Evolutionary conservation across 2,329 filamentous ascomycete species (phyloP).

Genomic region (Sporothrix variecibatus): DNA sequence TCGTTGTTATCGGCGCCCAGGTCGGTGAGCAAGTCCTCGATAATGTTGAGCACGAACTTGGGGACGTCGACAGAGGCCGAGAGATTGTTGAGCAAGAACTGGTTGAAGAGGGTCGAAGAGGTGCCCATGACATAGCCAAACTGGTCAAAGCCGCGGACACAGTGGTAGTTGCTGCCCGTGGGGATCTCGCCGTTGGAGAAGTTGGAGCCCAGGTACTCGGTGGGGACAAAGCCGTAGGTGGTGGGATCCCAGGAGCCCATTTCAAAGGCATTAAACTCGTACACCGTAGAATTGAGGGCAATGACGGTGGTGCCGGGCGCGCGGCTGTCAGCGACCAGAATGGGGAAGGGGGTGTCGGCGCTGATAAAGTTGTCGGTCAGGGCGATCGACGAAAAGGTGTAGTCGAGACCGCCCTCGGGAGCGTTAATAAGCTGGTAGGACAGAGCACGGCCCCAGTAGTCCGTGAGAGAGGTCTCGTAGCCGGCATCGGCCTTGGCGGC

Average conservation of each 20-base stretch:
- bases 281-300: constrained; percentile 60
- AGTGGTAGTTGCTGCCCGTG: constrained; percentile 55
- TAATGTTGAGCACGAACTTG: constrained; percentile 51
- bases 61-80: constrained; percentile 46
- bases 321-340: constrained; percentile 53
- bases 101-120: constrained; percentile 81
- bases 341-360: constrained; percentile 50
- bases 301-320: constrained; percentile 48
- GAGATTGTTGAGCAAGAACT: constrained; percentile 68
- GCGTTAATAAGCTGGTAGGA: constrained; percentile 83
- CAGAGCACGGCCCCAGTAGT: constrained; percentile 87
- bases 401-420: constrained; percentile 69
- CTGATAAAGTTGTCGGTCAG: constrained; percentile 46
- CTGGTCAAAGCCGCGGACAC: constrained; percentile 80
- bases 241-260: constrained; percentile 65
- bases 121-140: constrained; percentile 84
- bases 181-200: constrained; percentile 58
- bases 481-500: constrained; percentile 61
- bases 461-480: constrained; percentile 73
- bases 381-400: constrained; percentile 75
- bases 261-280: constrained; percentile 67
- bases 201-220: constrained; percentile 61
- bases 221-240: constrained; percentile 60
- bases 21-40: constrained; percentile 53
- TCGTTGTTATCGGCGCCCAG: constrained; percentile 57